Base-by-base conservation (phyloP, 345 rosid genomes). In the Eutrema heterophyllum region DNA sequence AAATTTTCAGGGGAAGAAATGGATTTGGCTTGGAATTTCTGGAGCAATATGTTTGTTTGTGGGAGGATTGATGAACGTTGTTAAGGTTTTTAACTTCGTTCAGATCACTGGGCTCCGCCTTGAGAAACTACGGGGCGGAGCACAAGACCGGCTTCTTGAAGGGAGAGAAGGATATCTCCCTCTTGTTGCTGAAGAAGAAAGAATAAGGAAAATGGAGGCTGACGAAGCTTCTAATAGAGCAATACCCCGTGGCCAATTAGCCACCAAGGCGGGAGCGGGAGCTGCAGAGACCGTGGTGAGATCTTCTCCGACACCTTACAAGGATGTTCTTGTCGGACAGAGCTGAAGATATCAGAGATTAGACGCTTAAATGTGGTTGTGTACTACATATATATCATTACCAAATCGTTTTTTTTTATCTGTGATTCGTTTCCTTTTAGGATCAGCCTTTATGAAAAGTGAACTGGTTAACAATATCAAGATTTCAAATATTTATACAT, bases 61-160 rank as follows among this genome's bases (percentile, higher is more conserved):
- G 0, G 92, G 86, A 51, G 97, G 96, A 59, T 56, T 89, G 16
- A 72, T 80, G 36, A 91, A 89, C 21, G 85, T 84, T 3, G 84
- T 85, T 5, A 94, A 87, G 75, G 92, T 94, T 64, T 89, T 91
- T 82, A 85, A 87, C 80, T 85, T 89, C 76, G 87, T 86, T 56
- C 93, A 87, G 49, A 63, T 75, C 5, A 69, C 54, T 13, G 86
- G 83, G 7, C 71, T 86, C 14, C 76, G 88, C 73, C 86, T 91
- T 0, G 96, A 91, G 86, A 94, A 89, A 70, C 74, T 89, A 26
- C 67, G 93, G 0, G 95, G 97, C 57, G 91, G 93, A 69, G 98
- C 93, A 3, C 90, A 84, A 7, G 90, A 85, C 64, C 60, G 72
- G 21, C 78, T 89, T 71, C 44, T 79, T 10, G 74, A 41, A 51